Evolutionary conservation across 2,329 filamentous ascomycete species (phyloP).

Genomic region (Aspergillus novofumigatus): DNA sequence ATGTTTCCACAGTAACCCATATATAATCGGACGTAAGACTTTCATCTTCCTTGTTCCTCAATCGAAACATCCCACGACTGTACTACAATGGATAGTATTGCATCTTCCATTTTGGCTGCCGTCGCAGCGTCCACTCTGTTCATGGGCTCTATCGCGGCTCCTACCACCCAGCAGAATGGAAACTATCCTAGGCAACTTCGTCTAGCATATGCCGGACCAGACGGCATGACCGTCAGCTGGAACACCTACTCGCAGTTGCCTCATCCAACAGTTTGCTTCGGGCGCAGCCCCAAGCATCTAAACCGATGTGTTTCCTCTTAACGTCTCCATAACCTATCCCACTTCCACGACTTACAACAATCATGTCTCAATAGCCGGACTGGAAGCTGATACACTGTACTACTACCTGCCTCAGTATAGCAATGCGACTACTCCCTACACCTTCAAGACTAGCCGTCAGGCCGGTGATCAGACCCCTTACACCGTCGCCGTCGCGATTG

Average conservation of each 20-base stretch:
- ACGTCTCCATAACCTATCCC: neutral
- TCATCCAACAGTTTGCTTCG: slow-evolving; percentile 28
- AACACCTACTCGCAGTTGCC: slow-evolving; percentile 29
- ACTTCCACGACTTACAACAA: slow-evolving; percentile 11
- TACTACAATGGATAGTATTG: neutral
- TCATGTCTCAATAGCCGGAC: slow-evolving; percentile 15
- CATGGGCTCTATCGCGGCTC: neutral
- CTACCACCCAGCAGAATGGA: neutral
- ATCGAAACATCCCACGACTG: too few species aligned
- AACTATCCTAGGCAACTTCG: slow-evolving; percentile 1
- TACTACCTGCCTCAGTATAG: slow-evolving; percentile 17
- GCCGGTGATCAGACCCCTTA: slow-evolving; percentile 18
- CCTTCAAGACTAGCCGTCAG: slow-evolving; percentile 16
- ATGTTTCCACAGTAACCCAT: too few species aligned
- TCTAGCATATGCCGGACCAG: slow-evolving; percentile 16
- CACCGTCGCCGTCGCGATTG: slow-evolving; percentile 10
- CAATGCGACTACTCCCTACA: slow-evolving; percentile 12
- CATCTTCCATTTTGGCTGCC: neutral
- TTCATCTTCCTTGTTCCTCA: too few species aligned
- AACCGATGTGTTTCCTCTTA: slow-evolving; percentile 4
- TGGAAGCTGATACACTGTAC: slow-evolving; percentile 21
- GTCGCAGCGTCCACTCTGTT: neutral
- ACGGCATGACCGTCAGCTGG: slow-evolving; percentile 24
- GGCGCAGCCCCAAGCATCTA: slow-evolving; percentile 18
- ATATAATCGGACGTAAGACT: too few species aligned